These are phyloP conservation scores for Cladorrhinum sp. DNA, from an alignment of 2,329 filamentous ascomycete genomes.

Conservation along the genomic window DNA sequence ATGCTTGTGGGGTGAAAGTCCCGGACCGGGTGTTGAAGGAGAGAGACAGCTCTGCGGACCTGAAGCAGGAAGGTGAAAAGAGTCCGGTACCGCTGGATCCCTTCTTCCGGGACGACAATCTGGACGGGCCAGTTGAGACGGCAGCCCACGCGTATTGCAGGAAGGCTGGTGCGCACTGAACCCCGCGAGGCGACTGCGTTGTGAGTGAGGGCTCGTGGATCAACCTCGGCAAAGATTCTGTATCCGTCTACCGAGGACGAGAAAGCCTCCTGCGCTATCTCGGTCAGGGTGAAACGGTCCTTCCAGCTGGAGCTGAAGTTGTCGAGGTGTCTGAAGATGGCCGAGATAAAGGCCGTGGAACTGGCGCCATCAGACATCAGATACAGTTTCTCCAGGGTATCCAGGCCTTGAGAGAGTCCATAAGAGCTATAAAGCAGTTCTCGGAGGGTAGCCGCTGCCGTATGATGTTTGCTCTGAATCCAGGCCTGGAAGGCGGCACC, in stretches of 20 bases:
- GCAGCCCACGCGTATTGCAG: conserved; percentile 64
- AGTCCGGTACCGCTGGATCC: conserved; percentile 64
- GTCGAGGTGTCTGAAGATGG: conserved; percentile 75
- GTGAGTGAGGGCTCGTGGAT: conserved; percentile 34
- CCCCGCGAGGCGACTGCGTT: conserved; percentile 46
- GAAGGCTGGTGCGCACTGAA: conserved; percentile 60
- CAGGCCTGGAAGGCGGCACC: conserved; percentile 68
- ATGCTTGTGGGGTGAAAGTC: conserved; percentile 16
- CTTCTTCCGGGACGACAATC: conserved; percentile 69
- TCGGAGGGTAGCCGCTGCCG: conserved; percentile 65
- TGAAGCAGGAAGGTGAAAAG: conserved; percentile 77
- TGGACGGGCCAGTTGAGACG: conserved; percentile 63
- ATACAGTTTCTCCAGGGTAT: conserved; percentile 69
- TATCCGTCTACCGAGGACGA: conserved; percentile 55
- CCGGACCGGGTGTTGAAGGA: conserved; percentile 57
- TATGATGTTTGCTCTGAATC: conserved; percentile 70
- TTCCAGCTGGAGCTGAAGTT: conserved; percentile 62
- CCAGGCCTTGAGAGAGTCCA: conserved; percentile 62
- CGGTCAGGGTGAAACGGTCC: conserved; percentile 77
- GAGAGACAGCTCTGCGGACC: conserved; percentile 65
- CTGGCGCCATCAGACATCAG: conserved; percentile 71
- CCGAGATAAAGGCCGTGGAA: conserved; percentile 62
- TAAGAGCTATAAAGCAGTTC: conserved; percentile 66
- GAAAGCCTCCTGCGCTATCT: conserved; percentile 72
- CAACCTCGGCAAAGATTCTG: conserved; percentile 59